Base-by-base conservation (phyloP, 306 rosid species). In the Glycyrrhiza uralensis region DNA sequence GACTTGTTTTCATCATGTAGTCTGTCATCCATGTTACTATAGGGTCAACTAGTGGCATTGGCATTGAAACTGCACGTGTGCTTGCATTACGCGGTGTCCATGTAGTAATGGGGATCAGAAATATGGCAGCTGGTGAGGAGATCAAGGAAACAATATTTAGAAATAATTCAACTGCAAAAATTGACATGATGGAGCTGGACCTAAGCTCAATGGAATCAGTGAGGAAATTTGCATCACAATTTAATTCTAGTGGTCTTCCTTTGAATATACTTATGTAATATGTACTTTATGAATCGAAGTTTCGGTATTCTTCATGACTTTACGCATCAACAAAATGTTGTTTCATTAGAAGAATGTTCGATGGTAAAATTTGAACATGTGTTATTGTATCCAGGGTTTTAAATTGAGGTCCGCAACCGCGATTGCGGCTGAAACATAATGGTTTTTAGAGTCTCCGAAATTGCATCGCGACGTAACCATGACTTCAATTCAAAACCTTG, bases 41-140 rank as follows among this genome's bases (percentile, higher is more conserved):
- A 32, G 6, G 36, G 36, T 6, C 6, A 32, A 32, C 36, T 6
- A 32, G 36, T 32, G 6, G 36, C 6, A 7, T 32, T 32, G 36
- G 7, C 1, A 32, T 0, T 32, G 36, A 32, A 32, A 32, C 7
- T 4, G 36, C 7, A 4, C n/a, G n/a, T n/a, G n/a, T n/a, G n/a
- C n/a, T n/a, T n/a, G n/a, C n/a, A n/a, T n/a, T n/a, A n/a, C n/a
- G n/a, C n/a, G n/a, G 58, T 39, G 6, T 39, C 36, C n/a, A n/a
- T n/a, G n/a, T n/a, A n/a, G n/a, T 89, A 29, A 85, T 89, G 97
- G 93, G 76, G 6, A 84, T 87, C 15, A 84, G 93, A 61, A 85
- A 89, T 77, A 20, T 84, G 81, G 74, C 42, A 54, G 86, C 87
- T 33, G 96, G 79, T 23, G 47, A 28, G 33, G 72, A 81, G 59